Percentiles rank a stretch among this genome's conserved stretches.
phyloP scores from a whole-genome alignment of 148 eudicot genomes.

The Rhododendron ovatum region DNA sequence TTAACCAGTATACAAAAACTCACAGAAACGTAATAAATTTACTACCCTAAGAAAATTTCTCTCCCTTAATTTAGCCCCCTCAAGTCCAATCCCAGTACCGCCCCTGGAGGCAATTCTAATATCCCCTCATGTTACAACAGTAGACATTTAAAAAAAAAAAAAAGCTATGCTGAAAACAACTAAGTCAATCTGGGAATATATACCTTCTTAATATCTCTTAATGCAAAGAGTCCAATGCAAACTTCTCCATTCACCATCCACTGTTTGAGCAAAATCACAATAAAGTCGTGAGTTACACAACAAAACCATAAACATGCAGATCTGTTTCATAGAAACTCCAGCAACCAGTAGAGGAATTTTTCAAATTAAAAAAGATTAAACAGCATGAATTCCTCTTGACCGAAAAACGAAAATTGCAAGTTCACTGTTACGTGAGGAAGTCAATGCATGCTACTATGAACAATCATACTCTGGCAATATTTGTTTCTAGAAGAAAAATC shows the following conservation, averaged over 20 bases:
- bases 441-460: background rate
- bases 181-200: constrained; percentile 5
- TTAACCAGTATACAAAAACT: background rate
- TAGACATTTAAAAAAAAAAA: background rate
- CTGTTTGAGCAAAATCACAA: constrained; percentile 38
- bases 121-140: background rate
- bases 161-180: background rate
- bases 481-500: background rate
- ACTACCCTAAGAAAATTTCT: background rate
- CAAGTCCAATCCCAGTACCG: background rate
- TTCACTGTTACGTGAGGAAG: background rate
- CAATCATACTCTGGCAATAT: background rate
- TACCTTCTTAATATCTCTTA: constrained; percentile 81
- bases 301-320: background rate
- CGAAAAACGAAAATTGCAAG: background rate
- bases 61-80: background rate
- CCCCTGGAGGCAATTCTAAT: background rate
- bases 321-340: background rate
- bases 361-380: background rate
- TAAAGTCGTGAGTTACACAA: background rate
- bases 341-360: constrained; percentile 10
- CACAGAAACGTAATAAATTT: background rate
- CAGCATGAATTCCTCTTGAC: background rate
- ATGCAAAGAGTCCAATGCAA: constrained; percentile 88
- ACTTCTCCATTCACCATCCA: constrained; percentile 99